Conservation (phyloP, 768 basidiomycete species). For the Termitomyces sp. region DNA sequence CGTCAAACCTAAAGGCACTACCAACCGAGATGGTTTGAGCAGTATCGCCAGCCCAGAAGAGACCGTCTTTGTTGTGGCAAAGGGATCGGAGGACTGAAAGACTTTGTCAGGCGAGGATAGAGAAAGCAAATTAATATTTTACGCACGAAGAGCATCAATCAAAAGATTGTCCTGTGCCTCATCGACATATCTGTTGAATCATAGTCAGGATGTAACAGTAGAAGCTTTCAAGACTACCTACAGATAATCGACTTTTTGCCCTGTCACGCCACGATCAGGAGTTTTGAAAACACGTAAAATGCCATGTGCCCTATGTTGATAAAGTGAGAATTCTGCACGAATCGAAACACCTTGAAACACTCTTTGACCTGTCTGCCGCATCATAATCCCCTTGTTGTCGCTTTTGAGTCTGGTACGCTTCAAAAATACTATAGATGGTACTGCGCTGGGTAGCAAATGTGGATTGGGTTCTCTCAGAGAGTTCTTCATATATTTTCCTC, state of each 20-base stretch:
- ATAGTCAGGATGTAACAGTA: neutral
- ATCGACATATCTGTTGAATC: constrained; percentile 55
- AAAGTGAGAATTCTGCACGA: neutral
- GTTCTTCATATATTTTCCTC: constrained; percentile 36
- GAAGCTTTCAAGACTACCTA: constrained; percentile 22
- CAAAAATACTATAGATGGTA: constrained; percentile 51
- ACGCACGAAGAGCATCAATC: constrained; percentile 57
- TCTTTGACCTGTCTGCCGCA: constrained; percentile 51
- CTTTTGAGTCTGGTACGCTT: constrained; percentile 47
- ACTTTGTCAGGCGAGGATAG: neutral
- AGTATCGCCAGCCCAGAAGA: constrained; percentile 81
- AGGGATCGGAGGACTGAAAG: constrained; percentile 54
- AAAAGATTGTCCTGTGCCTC: constrained; percentile 73
- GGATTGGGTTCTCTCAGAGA: constrained; percentile 50
- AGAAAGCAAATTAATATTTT: neutral
- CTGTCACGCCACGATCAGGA: constrained; percentile 26
- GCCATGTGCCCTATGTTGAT: constrained; percentile 41
- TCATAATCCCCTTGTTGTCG: constrained; percentile 41
- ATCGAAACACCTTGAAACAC: neutral
- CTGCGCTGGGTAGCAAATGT: constrained; percentile 50
- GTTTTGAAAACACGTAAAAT: constrained; percentile 35
- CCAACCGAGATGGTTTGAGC: constrained; percentile 76
- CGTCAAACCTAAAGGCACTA: constrained; percentile 68
- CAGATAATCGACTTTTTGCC: constrained; percentile 52
- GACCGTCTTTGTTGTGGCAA: constrained; percentile 61